Base-by-base conservation (phyloP, 2,329 filamentous ascomycete species). In the Talaromyces atroroseus region DNA sequence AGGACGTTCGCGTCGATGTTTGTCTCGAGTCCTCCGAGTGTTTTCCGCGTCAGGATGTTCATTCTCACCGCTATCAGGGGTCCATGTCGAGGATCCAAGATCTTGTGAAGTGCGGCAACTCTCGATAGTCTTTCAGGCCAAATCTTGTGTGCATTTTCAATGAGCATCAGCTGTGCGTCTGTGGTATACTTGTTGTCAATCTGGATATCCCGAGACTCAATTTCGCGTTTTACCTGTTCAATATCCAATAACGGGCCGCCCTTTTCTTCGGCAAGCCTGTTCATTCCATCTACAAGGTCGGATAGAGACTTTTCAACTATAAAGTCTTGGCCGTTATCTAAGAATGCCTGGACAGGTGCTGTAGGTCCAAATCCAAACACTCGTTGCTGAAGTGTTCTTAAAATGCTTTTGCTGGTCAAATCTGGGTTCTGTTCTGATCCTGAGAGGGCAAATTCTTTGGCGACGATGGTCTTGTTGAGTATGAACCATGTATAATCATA, bases 401-500 rank as follows among this genome's bases (percentile, higher is more conserved):
- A 78, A 48, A 81, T 68, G 64, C 78, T 83, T 71, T 85, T 85
- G 65, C 66, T 69, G 1, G 82, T 83, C 29, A 85, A 60, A 61
- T 85, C 82, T 0, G 81, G 81, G 69, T 85, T 85, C 71, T 85
- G 82, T 68, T 85, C 82, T 0, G 81, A 84, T 8, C 82, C 82
- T 0, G 82, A 85, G 0, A 85, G 76, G 12, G 79, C 81, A 57
- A 85, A 85, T 66, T 85, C 82, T 20, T 78, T 76, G n/a, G 80
- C 79, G 48, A 85, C 80, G 62, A 85, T 85, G 64, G 70, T 71
- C 59, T 81, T 79, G 65, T 82, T 76, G 2, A 83, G 75, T 54
- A 85, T 76, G 69, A 85, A 85, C 82, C 83, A 85, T 1, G 78
- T 79, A 71, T 85, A 85, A 65, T 84, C 82, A 68, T 83, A 79